Conservation (phyloP, 306 rosid species). For the Vigna radiata region DNA sequence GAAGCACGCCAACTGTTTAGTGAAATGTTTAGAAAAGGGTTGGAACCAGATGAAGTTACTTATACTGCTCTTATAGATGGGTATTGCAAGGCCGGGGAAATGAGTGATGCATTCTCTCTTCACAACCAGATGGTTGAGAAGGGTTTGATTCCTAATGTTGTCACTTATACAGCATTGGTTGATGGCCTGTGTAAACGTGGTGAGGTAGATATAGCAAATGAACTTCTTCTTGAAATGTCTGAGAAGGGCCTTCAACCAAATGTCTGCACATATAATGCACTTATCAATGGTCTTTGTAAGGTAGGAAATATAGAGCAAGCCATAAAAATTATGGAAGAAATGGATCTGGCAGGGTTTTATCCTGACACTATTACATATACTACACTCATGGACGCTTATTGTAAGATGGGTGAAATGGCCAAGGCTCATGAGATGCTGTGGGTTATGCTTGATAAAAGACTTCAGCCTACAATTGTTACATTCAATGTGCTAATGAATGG, state of each 20-base stretch:
- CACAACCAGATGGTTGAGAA: conserved; percentile 82
- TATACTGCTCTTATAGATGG: conserved; percentile 81
- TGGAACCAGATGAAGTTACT: conserved; percentile 84
- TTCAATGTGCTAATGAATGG: conserved; percentile 94
- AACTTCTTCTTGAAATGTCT: conserved; percentile 85
- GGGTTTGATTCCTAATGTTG: conserved; percentile 73
- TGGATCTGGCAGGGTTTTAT: conserved; percentile 73
- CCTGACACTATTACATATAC: conserved; percentile 86
- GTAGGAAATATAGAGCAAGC: conserved; percentile 74
- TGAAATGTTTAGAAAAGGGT: conserved; percentile 68
- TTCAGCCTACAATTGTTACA: conserved; percentile 85
- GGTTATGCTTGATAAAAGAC: conserved; percentile 72
- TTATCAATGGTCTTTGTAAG: conserved; percentile 87
- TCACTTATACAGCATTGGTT: conserved; percentile 80
- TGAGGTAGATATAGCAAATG: conserved; percentile 78
- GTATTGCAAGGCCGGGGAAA: conserved; percentile 79
- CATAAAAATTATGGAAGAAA: conserved; percentile 69
- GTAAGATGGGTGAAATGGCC: conserved; percentile 76
- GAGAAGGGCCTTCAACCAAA: conserved; percentile 81
- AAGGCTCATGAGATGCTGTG: conserved; percentile 73
- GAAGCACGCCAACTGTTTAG: conserved; percentile 63
- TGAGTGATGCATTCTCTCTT: conserved; percentile 75
- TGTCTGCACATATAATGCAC: conserved; percentile 74
- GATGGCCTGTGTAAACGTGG: conserved; percentile 88
- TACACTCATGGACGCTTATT: conserved; percentile 85